Base-by-base conservation (phyloP, 2,329 filamentous ascomycete genomes). In the Aspergillus thermomutatus region DNA sequence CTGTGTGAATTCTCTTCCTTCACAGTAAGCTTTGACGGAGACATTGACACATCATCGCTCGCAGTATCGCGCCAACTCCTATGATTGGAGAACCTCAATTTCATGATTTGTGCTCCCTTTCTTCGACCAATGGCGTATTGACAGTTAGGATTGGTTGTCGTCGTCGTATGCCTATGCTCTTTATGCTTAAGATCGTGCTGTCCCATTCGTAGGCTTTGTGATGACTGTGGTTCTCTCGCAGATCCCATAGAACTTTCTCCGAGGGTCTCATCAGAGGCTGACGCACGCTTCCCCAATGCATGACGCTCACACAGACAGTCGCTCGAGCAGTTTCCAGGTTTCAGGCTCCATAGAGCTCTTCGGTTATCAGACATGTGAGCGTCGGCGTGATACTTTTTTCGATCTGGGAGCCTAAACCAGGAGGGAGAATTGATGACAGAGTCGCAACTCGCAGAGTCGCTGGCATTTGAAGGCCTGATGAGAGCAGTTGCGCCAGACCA, bases 331-430 rank as follows among this genome's bases (percentile, higher is more conserved):
- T 59, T 58, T 52, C 58, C 57, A 25, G 58, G 57, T 37, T 59
- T 61, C 47, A 57, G 60, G 31, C 56, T 55, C 61, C 61, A 64
- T 25, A 58, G 60, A 5, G 57, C 48, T 25, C 56, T 57, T 25
- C 46, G 26, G 8, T 53, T 53, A 3, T 34, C 34, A 31, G 41
- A 45, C 19, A 45, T 25, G 6, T n/a, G 49, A 4, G 17, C 14
- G 31, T 55, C 55, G 31, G 51, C 50, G 8, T 55, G 51, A 10
- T 51, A 46, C 31, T 56, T 60, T 46, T 53, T 62, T 41, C 40
- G 53, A n/a, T 53, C 55, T 45, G 57, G 27, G 21, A 66, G 26
- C 31, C 59, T 62, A 14, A 59, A 55, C 63, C 68, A 68, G 27
- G 65, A 52, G 9, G 60, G 56, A 25, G 57, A 58, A n/a, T 51